phyloP scores from a whole-genome alignment of 495 filamentous ascomycete genomes.

The Podospora sp. region DNA sequence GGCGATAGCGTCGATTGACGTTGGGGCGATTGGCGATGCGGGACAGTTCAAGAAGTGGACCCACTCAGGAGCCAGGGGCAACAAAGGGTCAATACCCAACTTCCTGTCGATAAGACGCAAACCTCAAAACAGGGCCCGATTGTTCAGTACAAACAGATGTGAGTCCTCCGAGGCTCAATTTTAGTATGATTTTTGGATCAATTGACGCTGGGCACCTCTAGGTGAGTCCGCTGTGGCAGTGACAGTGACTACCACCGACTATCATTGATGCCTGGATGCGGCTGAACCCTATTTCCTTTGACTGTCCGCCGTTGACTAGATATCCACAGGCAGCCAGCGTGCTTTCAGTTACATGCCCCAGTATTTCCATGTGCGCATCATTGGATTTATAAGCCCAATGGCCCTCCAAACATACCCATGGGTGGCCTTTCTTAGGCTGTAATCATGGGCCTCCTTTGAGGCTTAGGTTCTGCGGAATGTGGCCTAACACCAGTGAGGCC shows the following conservation, averaged over 20 bases:
- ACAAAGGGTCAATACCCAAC: background rate
- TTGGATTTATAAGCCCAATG: background rate
- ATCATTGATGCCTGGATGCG: background rate
- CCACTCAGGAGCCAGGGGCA: background rate
- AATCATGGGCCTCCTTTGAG: background rate
- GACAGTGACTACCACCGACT: too few species aligned
- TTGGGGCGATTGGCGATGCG: constrained; percentile 13
- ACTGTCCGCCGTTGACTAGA: background rate
- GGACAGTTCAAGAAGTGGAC: background rate
- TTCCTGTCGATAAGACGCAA: background rate
- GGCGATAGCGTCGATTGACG: background rate
- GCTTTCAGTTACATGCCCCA: background rate
- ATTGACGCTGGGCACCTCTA: background rate
- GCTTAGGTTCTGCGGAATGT: background rate
- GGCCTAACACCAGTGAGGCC: constrained; percentile 10
- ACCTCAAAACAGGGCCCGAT: background rate
- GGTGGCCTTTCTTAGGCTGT: constrained; percentile 10
- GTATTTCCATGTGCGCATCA: background rate
- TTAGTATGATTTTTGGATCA: background rate
- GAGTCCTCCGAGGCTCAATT: background rate
- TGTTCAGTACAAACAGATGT: background rate
- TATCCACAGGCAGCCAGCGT: background rate
- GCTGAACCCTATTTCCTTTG: background rate
- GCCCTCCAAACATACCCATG: background rate
- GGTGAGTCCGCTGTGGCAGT: background rate